Evolutionary conservation across 495 filamentous ascomycete genomes (phyloP).

Genomic region (Cercophora newfieldiana): DNA sequence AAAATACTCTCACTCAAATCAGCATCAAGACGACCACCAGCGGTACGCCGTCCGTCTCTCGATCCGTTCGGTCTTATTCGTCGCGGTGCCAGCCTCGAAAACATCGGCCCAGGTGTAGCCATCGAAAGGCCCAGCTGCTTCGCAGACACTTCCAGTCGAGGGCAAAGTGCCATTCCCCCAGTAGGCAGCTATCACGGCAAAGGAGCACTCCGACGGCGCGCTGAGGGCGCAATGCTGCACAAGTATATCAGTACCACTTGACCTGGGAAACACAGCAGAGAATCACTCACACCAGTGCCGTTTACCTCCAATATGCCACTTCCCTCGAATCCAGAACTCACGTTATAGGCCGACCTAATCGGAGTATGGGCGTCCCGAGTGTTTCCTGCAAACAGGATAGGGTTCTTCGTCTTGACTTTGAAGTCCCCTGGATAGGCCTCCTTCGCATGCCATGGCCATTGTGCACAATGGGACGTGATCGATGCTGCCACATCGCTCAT

Average conservation of each 20-base stretch:
- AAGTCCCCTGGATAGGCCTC: conserved; percentile 45
- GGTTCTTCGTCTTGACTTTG: conserved; percentile 44
- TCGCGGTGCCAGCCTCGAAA: background rate
- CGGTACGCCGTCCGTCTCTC: background rate
- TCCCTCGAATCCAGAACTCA: conserved; percentile 51
- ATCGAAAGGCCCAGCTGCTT: conserved; percentile 17
- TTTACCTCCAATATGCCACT: conserved; percentile 54
- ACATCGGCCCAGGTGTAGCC: conserved; percentile 8
- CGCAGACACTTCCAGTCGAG: conserved; percentile 42
- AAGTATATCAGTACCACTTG: background rate
- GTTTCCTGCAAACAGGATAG: conserved; percentile 48
- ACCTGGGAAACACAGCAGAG: background rate
- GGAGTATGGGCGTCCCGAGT: conserved; percentile 46
- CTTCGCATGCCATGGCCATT: conserved; percentile 47
- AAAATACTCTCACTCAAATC: background rate
- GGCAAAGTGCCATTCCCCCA: conserved; percentile 52
- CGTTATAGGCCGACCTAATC: conserved; percentile 48
- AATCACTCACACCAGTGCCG: conserved; percentile 54
- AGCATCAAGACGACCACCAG: background rate
- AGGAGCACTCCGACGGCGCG: conserved; percentile 50
- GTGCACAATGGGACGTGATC: conserved; percentile 35
- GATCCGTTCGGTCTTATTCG: background rate
- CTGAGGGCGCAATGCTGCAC: conserved; percentile 49
- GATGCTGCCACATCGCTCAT: conserved; percentile 21
- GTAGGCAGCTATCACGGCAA: conserved; percentile 45